Base-by-base conservation (phyloP, 2,329 filamentous ascomycete genomes). In the Zelopaecilomyces penicillatus region DNA sequence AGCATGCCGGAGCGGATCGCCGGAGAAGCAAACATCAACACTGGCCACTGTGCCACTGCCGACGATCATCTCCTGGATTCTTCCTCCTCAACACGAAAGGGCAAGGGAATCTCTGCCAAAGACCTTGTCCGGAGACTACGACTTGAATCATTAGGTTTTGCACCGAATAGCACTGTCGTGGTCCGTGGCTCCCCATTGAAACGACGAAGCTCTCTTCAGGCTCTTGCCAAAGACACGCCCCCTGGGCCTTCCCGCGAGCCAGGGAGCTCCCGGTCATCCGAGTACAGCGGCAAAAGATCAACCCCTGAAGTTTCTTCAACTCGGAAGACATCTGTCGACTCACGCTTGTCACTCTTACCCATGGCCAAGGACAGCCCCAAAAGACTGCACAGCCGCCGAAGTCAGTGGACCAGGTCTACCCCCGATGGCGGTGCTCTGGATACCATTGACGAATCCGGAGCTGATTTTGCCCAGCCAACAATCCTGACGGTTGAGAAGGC, bases 401-500 rank as follows among this genome's bases (percentile, higher is more conserved):
- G 60, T 37, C 61, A 57, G 7, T 64, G 64, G 57, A 61, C 60
- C n/a, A 57, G 57, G 37, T 65, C 64, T 7, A 65, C 58, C 19
- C 63, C 63, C 5, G 63, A 65, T 44, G 61, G 60, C 4, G 54
- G 53, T 29, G 55, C 55, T 6, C 48, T 67, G 30, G 58, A 55
- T 19, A 67, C 63, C 30, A 67, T 67, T 26, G 57, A 61, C 7
- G 64, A 66, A 42, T 50, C 52, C n/a, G 48, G 52, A 4, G 44
- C 51, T 2, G 45, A 57, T 31, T 51, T 51, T 7, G 49, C 55
- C 7, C 54, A 53, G 31, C 65, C 66, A 4, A 66, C 66, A 0
- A 57, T 68, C 8, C 37, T 55, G 28, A 95, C 89, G 0, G 83
- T 88, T 0, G 91, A 97, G 65, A 80, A 77, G 48, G 78, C 83